A percentile compares a stretch with the other conserved stretches of the same genome.
Evolutionary conservation across 2,329 filamentous ascomycete genomes (phyloP).

Genomic region (Nothopassalora personata): DNA sequence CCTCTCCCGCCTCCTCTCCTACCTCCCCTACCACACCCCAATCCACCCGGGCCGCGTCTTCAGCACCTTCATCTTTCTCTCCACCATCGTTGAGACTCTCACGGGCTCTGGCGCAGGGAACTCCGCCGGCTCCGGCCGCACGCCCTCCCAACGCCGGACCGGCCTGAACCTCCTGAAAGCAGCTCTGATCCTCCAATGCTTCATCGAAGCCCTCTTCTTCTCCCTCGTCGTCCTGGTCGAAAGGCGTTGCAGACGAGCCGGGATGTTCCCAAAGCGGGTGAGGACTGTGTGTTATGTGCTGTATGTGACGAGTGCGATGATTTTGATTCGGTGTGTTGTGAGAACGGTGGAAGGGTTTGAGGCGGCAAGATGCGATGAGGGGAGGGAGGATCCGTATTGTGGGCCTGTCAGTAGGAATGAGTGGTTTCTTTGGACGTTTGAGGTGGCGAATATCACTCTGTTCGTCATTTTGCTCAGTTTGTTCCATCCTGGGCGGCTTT

Average conservation of each 20-base stretch:
- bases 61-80: conserved; percentile 53
- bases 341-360: conserved; percentile 48
- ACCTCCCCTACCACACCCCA: conserved; percentile 55
- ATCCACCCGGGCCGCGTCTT: conserved; percentile 55
- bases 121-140: conserved; percentile 40
- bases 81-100: conserved; percentile 47
- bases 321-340: conserved; percentile 48
- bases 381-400: conserved; percentile 24
- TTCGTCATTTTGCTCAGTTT: conserved; percentile 50
- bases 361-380: conserved; percentile 15
- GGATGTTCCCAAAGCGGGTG: conserved; percentile 40
- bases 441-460: conserved; percentile 47
- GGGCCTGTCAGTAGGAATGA: conserved; percentile 41
- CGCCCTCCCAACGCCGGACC: conserved; percentile 32
- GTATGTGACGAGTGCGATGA: conserved; percentile 45
- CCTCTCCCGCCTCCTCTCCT: conserved; percentile 56
- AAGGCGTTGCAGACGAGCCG: conserved; percentile 33
- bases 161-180: conserved; percentile 47
- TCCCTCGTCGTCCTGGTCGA: conserved; percentile 45
- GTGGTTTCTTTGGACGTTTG: conserved; percentile 52
- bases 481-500: conserved; percentile 46
- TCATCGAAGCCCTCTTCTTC: conserved; percentile 47
- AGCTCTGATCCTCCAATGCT: conserved; percentile 48
- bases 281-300: conserved; percentile 42
- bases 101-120: conserved; percentile 49